phyloP scores from a whole-genome alignment of 2,329 filamentous ascomycete genomes.

The Fonsecaea pugnacius region DNA sequence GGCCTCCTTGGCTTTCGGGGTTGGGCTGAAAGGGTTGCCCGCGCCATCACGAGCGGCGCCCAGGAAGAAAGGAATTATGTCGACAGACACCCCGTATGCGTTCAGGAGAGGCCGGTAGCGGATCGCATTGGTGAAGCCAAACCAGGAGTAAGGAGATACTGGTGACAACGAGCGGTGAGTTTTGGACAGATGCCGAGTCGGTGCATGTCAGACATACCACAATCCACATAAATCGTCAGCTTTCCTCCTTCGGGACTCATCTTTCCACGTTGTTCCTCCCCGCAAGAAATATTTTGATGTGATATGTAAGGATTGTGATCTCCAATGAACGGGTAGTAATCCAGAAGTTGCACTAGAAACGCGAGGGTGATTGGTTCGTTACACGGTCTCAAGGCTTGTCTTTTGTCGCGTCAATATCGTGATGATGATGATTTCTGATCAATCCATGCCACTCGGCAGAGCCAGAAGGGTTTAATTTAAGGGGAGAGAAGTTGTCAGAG shows the following conservation, averaged over 20 bases:
- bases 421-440: conserved; percentile 11
- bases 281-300: neutral
- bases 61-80: conserved; percentile 30
- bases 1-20: conserved; percentile 24
- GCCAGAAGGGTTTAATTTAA: neutral
- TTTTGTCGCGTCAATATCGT: neutral
- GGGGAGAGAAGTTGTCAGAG: neutral
- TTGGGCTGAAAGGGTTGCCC: conserved; percentile 25
- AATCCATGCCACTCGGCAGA: neutral
- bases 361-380: neutral
- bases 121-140: conserved; percentile 28
- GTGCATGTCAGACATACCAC: conserved; percentile 19
- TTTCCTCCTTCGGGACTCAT: conserved; percentile 26
- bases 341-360: neutral
- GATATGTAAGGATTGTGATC: too few relatives aligned
- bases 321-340: neutral
- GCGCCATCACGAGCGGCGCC: conserved; percentile 27
- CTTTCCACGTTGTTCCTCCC: neutral
- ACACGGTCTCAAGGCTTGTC: neutral
- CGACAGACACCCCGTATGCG: conserved; percentile 27
- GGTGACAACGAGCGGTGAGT: conserved; percentile 1
- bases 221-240: conserved; percentile 28
- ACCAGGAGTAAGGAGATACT: conserved; percentile 32
- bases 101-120: conserved; percentile 28
- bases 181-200: neutral